A percentile compares a stretch with the other conserved stretches of the same genome.
These are phyloP conservation scores for Xerocomus brunneocitrinus DNA, from an alignment of 768 basidiomycete species.

Conservation along the genomic window DNA sequence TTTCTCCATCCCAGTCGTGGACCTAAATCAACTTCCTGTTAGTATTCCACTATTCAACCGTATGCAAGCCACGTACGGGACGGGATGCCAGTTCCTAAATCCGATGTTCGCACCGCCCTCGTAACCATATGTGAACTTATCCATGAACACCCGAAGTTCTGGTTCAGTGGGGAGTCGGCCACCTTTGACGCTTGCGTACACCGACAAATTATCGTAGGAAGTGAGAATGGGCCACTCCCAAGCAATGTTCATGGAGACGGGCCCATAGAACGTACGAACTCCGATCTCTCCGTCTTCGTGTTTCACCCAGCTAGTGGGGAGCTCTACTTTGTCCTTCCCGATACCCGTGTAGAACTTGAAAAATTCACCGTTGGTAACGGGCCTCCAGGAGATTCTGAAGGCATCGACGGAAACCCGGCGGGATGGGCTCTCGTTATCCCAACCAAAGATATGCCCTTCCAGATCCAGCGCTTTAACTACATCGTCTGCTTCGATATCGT, in stretches of 20 bases:
- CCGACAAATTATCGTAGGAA: constrained; percentile 70
- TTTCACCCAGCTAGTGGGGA: constrained; percentile 28
- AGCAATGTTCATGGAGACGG: constrained; percentile 71
- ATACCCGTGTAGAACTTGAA: constrained; percentile 52
- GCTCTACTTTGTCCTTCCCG: constrained; percentile 39
- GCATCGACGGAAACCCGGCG: constrained; percentile 53
- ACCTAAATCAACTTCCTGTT: constrained; percentile 35
- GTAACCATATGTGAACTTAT: constrained; percentile 68
- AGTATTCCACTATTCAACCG: neutral
- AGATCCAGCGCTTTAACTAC: constrained; percentile 34
- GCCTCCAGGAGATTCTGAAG: constrained; percentile 81
- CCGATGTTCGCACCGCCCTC: constrained; percentile 80
- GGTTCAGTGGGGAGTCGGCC: constrained; percentile 90
- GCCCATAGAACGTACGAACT: constrained; percentile 87
- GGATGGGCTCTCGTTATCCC: constrained; percentile 90
- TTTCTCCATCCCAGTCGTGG: constrained; percentile 58
- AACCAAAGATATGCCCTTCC: constrained; percentile 71
- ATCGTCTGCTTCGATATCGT: constrained; percentile 78
- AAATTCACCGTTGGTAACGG: constrained; percentile 87
- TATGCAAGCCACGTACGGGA: constrained; percentile 58
- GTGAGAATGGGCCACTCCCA: constrained; percentile 83
- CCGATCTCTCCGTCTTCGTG: constrained; percentile 24
- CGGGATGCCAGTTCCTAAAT: constrained; percentile 90
- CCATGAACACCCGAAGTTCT: constrained; percentile 77
- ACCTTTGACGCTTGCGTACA: constrained; percentile 82